phyloP scores from a whole-genome alignment of 2,329 filamentous ascomycete genomes.

The Epichloe sylvatica region DNA sequence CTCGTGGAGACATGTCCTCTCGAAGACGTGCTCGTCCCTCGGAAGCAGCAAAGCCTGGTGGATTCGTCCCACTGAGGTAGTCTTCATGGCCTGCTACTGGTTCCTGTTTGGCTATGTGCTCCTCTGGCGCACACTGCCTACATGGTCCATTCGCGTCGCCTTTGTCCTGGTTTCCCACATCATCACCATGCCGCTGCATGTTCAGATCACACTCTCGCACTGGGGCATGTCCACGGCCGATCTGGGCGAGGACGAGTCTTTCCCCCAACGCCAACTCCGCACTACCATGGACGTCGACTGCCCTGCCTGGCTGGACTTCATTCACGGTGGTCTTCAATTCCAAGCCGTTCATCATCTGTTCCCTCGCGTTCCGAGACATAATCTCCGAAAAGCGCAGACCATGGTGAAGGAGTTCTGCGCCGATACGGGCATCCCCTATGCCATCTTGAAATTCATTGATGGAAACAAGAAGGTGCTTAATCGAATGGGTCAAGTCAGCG shows the following conservation, averaged over 20 bases:
- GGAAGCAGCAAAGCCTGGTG: constrained; percentile 46
- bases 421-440: constrained; percentile 50
- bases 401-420: constrained; percentile 49
- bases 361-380: constrained; percentile 54
- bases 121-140: constrained; percentile 45
- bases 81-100: constrained; percentile 51
- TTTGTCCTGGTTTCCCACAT: constrained; percentile 53
- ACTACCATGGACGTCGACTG: constrained; percentile 66
- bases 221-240: constrained; percentile 59
- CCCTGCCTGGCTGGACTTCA: constrained; percentile 56
- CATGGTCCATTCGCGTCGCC: constrained; percentile 39
- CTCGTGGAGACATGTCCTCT: constrained; percentile 51
- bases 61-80: constrained; percentile 53
- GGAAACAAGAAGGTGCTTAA: constrained; percentile 41
- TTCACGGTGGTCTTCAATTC: constrained; percentile 61
- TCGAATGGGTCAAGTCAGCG: constrained; percentile 41
- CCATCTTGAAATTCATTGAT: constrained; percentile 45
- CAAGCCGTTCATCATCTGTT: constrained; percentile 59
- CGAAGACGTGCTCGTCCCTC: constrained; percentile 38
- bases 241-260: constrained; percentile 50
- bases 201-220: constrained; percentile 59
- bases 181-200: constrained; percentile 52
- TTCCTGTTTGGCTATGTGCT: constrained; percentile 53
- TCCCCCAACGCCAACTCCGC: constrained; percentile 51
- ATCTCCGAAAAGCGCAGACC: constrained; percentile 45